Evolutionary conservation across 371 early-diverging fungal genomes (phyloP), one percentile per base, ranked within the genome.

Genomic region (Lichtheimia ramosa): DNA sequence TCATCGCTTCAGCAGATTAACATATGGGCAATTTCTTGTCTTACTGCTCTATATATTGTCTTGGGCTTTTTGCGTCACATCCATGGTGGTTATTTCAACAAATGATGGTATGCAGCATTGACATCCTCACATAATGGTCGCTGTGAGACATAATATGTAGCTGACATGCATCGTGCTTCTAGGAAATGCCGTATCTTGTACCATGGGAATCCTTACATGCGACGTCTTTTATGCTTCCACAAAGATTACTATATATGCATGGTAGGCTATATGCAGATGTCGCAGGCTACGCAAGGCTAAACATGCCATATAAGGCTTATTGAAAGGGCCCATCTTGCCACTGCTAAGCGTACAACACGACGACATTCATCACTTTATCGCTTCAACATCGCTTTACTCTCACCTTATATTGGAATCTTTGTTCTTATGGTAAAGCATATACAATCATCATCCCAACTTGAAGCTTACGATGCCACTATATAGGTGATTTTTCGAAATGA

Each of bases 401-500:
- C 27, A 18, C 85, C 85, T 1, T 83, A 81, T 48, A 39, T 69
- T 7, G 71, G 62, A 23, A 77, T 83, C 41, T 74, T 82, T 53
- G 65, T 69, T 15, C 70, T 83, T 10, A 82, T 81, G 69, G 73
- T 79, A 61, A 54, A 7, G 21, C 18, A n/a, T 1, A 5, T n/a
- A 13, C 20, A 8, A 21, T 3, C 41, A 2, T 42, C 8, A 54
- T 12, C 27, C 20, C 14, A 18, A 55, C 8, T 25, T 43, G n/a
- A 14, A 25, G 18, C 15, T 27, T n/a, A 16, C 8, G 16, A 34
- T 34, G 34, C 10, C 34, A 27, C n/a, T n/a, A n/a, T n/a, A 1
- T 55, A 79, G 80, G 49, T 84, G 52, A 59, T 66, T 6, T 83
- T 62, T 61, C 71, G 83, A 18, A 79, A 79, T 42, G 73, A 70